Evolutionary conservation across 1,284 basidiomycete species (phyloP), one percentile per base, ranked within the genome.

Genomic region (Peniophora sp.): DNA sequence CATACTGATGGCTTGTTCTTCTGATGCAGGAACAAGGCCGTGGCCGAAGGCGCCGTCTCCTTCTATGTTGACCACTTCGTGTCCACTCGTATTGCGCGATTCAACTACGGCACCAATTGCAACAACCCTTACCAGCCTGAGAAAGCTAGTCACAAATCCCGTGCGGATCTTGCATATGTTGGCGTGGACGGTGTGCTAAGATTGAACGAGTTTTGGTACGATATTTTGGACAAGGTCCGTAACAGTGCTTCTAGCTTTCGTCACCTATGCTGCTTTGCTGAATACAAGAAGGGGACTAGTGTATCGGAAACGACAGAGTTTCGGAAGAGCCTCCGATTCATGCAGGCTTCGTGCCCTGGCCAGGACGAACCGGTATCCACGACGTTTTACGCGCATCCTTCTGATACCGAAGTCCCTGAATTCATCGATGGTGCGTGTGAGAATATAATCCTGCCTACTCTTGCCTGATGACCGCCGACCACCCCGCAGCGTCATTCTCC

Each of bases 221-320:
- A 5, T 41, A n/a, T 41, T 5, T 20, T 41, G n/a, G 18, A 5
- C n/a, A 41, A 41, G 37, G 37, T 41, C 6, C 6, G 37, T 15
- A 12, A 6, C 27, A 32, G 6, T 6, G 27, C 5, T 32, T 5
- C 6, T 12, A 32, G 12, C 27, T 5, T 32, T 6, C 12, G 6
- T 32, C 27, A 32, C 27, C 5, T 5, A 32, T 32, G 12, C n/a
- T n/a, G n/a, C n/a, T 32, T 12, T 41, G 5, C n/a, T 10, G 10
- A 36, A n/a, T n/a, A n/a, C n/a, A n/a, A n/a, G n/a, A 18, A 70
- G 69, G 66, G 65, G 3, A 62, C 60, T 14, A 60, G 53, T n/a
- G 65, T 70, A 2, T 58, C 56, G 11, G 68, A 70, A 51, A 56
- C 58, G 8, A 59, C 62, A 50, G 68, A 69, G 47, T 70, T 69